Percentiles rank a stretch among this genome's conserved stretches.
phyloP scores from a whole-genome alignment of 2,329 filamentous ascomycete genomes.

The Scopulariopsis brevicaulis region DNA sequence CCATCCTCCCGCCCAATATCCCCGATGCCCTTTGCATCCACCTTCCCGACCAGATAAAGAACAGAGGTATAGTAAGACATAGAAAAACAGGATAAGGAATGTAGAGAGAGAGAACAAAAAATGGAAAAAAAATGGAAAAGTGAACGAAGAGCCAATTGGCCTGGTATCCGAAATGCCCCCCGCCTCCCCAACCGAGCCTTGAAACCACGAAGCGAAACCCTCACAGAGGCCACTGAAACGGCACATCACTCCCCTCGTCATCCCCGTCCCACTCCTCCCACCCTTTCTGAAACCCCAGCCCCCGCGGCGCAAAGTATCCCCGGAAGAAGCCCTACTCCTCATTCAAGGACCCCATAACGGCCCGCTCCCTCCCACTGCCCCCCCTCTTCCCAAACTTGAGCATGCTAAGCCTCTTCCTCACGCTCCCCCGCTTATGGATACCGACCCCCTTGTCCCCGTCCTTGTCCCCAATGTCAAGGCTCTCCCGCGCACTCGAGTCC shows the following conservation, averaged over 20 bases:
- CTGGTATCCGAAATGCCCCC: not conserved
- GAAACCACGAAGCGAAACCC: not conserved
- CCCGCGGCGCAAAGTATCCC: conserved; percentile 2
- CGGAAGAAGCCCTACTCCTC: conserved; percentile 36
- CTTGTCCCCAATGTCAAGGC: conserved; percentile 9
- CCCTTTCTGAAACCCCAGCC: not conserved
- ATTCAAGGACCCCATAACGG: conserved; percentile 40
- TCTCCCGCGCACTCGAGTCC: conserved; percentile 2
- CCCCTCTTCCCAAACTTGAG: conserved; percentile 64
- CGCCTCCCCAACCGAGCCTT: not conserved
- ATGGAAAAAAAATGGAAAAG: not conserved
- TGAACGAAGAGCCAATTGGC: conserved; percentile 3
- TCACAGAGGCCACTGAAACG: not conserved
- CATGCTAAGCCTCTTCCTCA: conserved; percentile 70
- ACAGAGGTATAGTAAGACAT: too few relatives aligned
- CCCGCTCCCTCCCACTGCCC: conserved; percentile 31
- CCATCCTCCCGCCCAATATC: not conserved
- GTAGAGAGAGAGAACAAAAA: not conserved
- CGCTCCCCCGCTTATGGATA: conserved; percentile 43
- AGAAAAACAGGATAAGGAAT: not conserved
- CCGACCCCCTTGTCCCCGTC: conserved; percentile 19
- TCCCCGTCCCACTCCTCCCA: not conserved
- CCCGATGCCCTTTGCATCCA: not conserved
- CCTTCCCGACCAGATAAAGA: not conserved
- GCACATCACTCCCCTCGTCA: not conserved